These are phyloP conservation scores for Kodamaea lidongshanica DNA, from an alignment of 805 yeast species.

Conservation along the genomic window DNA sequence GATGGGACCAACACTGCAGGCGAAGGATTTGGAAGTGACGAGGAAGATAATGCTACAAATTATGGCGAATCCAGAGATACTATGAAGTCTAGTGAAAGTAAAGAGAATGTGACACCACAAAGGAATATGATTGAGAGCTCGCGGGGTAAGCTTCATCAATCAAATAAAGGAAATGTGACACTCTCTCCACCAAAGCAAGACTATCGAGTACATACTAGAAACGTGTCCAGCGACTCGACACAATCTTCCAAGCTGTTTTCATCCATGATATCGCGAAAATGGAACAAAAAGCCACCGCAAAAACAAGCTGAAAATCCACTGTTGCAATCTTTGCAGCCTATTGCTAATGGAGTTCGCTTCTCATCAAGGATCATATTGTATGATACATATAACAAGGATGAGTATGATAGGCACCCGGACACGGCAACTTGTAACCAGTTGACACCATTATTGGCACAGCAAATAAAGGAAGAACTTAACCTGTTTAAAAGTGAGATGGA, in stretches of 20 bases:
- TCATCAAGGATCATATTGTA: conserved; percentile 77
- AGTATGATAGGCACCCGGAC: conserved; percentile 91
- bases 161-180: conserved; percentile 4
- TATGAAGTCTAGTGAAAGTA: conserved; percentile 8
- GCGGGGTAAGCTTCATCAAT: conserved; percentile 5
- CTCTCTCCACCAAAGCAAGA: conserved; percentile 13
- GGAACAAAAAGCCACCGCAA: conserved; percentile 16
- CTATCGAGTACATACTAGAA: conserved; percentile 17
- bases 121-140: conserved; percentile 3
- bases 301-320: conserved; percentile 1
- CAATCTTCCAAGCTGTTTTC: conserved; percentile 30
- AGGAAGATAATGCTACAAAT: too few species aligned
- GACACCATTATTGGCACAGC: conserved; percentile 81
- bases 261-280: conserved; percentile 24
- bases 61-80: conserved; percentile 13
- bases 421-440: conserved; percentile 86
- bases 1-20: conserved; percentile 30
- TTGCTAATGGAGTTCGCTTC: conserved; percentile 45
- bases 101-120: conserved; percentile 4
- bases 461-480: conserved; percentile 81
- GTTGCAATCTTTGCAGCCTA: conserved; percentile 4
- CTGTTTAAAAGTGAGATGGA: conserved; percentile 73
- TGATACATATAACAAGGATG: conserved; percentile 76
- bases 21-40: conserved; percentile 31
- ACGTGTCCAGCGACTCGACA: conserved; percentile 23